A percentile compares a stretch with the other conserved stretches of the same genome.
phyloP scores from a whole-genome alignment of 139 green algal genomes.

The Volvox africanus region DNA sequence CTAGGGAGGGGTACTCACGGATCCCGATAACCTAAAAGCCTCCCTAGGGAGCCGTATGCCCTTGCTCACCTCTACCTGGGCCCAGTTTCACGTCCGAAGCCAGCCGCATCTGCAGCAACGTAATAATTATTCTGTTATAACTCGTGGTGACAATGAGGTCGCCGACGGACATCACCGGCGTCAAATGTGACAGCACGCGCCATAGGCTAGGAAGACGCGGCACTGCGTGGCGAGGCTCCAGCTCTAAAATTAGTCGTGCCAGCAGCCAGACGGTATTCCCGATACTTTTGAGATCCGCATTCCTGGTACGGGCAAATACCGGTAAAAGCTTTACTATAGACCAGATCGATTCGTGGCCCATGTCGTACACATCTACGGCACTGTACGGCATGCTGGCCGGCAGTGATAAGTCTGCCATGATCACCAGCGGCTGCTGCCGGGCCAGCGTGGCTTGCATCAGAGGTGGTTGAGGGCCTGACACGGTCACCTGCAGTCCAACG shows the following conservation, averaged over 20 bases:
- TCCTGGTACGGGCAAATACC: no score
- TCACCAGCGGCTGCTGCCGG: neutral
- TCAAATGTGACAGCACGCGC: neutral
- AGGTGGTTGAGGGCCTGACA: neutral
- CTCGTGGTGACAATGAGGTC: neutral
- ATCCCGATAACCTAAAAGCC: neutral
- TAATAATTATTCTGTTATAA: neutral
- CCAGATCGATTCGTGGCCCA: neutral
- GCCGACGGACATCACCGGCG: neutral
- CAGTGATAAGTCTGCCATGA: neutral
- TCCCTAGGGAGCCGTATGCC: neutral
- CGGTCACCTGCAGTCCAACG: neutral
- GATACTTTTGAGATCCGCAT: no score
- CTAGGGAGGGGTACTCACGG: neutral
- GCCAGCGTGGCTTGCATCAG: neutral
- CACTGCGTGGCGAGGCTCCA: neutral
- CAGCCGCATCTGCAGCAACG: neutral
- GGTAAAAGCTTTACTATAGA: neutral
- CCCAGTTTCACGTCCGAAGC: neutral
- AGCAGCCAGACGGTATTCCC: neutral
- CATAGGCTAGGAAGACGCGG: neutral
- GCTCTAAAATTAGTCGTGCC: neutral
- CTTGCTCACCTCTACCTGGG: no score
- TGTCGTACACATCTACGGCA: neutral
- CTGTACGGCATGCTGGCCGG: constrained; percentile 7